Percentiles rank a stretch among this genome's conserved stretches.
phyloP scores from a whole-genome alignment of 1,284 basidiomycete species.

The Cryptococcus amylolentus region DNA sequence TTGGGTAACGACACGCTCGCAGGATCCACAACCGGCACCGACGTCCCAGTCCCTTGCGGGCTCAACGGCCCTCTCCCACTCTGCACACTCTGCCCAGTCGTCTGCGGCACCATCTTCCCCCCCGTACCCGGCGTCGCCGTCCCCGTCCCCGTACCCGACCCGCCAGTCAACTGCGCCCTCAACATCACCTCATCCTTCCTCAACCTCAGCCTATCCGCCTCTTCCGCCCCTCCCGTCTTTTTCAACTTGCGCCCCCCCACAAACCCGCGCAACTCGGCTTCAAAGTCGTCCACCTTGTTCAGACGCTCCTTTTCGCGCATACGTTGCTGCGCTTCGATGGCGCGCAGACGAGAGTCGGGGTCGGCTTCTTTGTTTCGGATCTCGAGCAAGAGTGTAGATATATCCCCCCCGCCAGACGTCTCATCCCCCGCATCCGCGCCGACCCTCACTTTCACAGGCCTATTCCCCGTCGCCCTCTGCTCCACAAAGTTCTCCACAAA shows the following conservation, averaged over 20 bases:
- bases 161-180: conserved; percentile 29
- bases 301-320: conserved; percentile 70
- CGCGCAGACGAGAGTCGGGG: conserved; percentile 73
- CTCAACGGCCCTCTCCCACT: conserved; percentile 1
- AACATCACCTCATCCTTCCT: conserved; percentile 75
- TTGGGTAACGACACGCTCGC: not conserved
- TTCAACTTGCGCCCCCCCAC: conserved; percentile 77
- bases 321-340: conserved; percentile 81
- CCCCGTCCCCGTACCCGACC: not conserved
- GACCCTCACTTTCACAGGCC: conserved; percentile 29
- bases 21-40: not conserved
- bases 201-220: conserved; percentile 78
- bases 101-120: conserved; percentile 6
- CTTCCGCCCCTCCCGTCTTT: conserved; percentile 92
- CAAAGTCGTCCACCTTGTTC: conserved; percentile 61
- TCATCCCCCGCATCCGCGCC: conserved; percentile 18
- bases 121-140: not conserved
- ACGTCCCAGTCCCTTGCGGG: conserved; percentile 13
- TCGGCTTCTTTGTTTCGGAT: conserved; percentile 78
- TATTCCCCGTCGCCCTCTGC: conserved; percentile 57
- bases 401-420: conserved; percentile 52
- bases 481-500: conserved; percentile 84
- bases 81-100: not conserved
- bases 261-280: conserved; percentile 75
- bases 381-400: conserved; percentile 68